Base-by-base conservation (phyloP, 257 asterid genomes). In the Ilex asprella region DNA sequence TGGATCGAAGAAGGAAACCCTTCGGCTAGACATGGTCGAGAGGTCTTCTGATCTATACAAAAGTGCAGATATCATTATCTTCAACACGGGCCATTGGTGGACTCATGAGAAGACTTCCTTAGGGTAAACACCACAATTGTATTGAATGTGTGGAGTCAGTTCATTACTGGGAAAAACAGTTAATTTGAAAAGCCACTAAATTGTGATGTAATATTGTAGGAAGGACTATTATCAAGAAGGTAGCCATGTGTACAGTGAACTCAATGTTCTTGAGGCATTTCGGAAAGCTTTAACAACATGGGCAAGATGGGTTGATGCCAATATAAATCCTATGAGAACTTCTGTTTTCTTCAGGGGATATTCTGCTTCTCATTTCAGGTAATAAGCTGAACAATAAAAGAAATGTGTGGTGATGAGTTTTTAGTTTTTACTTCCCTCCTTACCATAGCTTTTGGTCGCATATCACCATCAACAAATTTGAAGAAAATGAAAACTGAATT, bases 41-140 rank as follows among this genome's bases (percentile, higher is more conserved):
- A 63, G 56, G 39, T 67, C 77, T 16, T 85, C 95, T 60, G 80
- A 78, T 56, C 75, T 71, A 31, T 86, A 79, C 56, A 86, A 69
- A 63, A 62, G 60, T 5, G 92, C 92, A 2, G 95, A 86, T 30
- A 39, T 86, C 30, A 61, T 86, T 30, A 76, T 86, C 67, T 86
- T 81, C 79, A 86, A 86, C 79, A 86, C 95, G 0, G 91, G 95
- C n/a, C 95, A 86, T 50, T 86, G 92, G 95, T 86, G 95, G 95
- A 86, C 92, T 70, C 92, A 84, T 63, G 92, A 86, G 46, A 86
- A 86, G 67, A 86, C 92, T 65, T 83, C 91, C 13, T 53, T 56
- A 67, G 95, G 95, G 95, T 84, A 77, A 62, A 61, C 47, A 6
- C 12, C 47, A 41, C 47, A 6, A 1, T 41, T 41, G 12, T 41